Evolutionary conservation across 2,329 filamentous ascomycete genomes (phyloP), one percentile per base, ranked within the genome.

Genomic region (Stachybotrys chlorohalonatus): DNA sequence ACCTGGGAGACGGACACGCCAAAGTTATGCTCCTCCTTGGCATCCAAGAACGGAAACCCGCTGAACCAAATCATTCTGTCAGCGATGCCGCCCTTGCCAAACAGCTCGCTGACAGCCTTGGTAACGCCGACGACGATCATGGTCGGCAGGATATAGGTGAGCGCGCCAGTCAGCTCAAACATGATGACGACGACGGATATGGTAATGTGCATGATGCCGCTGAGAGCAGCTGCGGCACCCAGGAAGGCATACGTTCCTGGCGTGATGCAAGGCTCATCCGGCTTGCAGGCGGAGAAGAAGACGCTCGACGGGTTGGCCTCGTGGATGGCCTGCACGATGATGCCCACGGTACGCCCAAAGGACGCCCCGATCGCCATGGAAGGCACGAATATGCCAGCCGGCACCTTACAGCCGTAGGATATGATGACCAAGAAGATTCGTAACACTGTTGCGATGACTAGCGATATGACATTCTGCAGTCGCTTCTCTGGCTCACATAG

Each of bases 41-140:
- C 95, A 73, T 99, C 94, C 3, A 99, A 79, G 72, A 95, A 99
- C 0, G 94, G 94, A 65, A 96, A 96, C 1, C 94, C 94, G 63
- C 90, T 97, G 73, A 96, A 96, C 87, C 91, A 96, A 63, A 99
- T 99, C 90, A 96, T 96, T 58, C 91, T 87, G 69, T 99, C 94
- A 24, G 94, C 94, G 56, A 99, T 97, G 50, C 94, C 94, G 32
- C 93, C 94, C 67, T 93, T 95, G n/a, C 91, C 90, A 65, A 95
- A 94, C 11, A 91, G 79, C 61, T 95, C 90, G 58, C 89, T 86
- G 50, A 99, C 89, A 13, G 89, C 89, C 75, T 99, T 99, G 46
- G 93, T 97, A 36, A 96, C 88, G 51, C 94, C 94, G 2, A 97
- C 94, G 1, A 97, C 94, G 62, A 99, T 96, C 94, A 99, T 99